Conservation (phyloP, 2,329 filamentous ascomycete genomes). For the Tolypocladium ovalisporum region DNA sequence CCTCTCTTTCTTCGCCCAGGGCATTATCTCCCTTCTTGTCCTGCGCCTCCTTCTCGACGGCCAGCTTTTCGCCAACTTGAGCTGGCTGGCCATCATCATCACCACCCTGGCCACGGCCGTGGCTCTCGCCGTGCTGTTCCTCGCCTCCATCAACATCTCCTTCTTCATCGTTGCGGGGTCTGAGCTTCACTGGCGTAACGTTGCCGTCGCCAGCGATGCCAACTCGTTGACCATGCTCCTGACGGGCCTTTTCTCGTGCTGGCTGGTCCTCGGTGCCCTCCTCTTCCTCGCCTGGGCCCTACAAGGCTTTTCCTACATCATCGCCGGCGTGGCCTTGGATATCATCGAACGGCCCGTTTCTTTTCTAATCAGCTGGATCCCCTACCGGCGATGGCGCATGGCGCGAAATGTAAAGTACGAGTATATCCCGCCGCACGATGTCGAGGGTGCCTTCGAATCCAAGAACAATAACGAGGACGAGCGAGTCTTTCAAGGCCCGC, state of each 20-base stretch:
- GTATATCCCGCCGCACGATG: constrained; percentile 6
- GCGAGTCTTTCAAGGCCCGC: neutral
- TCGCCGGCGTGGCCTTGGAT: constrained; percentile 9
- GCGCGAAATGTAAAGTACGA: constrained; percentile 1
- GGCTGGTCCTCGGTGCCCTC: constrained; percentile 4
- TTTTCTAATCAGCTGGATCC: constrained; percentile 5
- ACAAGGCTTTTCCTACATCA: constrained; percentile 11
- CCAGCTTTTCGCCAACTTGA: constrained; percentile 8
- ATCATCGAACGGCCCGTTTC: constrained; percentile 8
- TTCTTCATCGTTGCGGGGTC: constrained; percentile 19
- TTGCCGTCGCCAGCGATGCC: constrained; percentile 13
- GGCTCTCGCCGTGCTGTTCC: constrained; percentile 10
- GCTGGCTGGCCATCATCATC: constrained; percentile 8
- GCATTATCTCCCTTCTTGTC: constrained; percentile 18
- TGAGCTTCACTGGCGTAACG: constrained; percentile 18
- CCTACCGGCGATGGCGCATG: constrained; percentile 1
- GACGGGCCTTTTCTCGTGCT: constrained; percentile 12
- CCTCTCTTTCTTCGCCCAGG: constrained; percentile 24
- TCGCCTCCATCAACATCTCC: constrained; percentile 13
- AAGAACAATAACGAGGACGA: constrained; percentile 5
- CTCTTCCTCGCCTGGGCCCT: constrained; percentile 8
- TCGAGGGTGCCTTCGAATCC: constrained; percentile 5
- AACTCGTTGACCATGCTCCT: constrained; percentile 13
- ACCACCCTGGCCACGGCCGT: constrained; percentile 10
- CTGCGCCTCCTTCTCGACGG: constrained; percentile 19